A percentile compares a stretch with the other conserved stretches of the same genome.
phyloP scores from a whole-genome alignment of 2,329 filamentous ascomycete genomes.

The Fusarium sp. region DNA sequence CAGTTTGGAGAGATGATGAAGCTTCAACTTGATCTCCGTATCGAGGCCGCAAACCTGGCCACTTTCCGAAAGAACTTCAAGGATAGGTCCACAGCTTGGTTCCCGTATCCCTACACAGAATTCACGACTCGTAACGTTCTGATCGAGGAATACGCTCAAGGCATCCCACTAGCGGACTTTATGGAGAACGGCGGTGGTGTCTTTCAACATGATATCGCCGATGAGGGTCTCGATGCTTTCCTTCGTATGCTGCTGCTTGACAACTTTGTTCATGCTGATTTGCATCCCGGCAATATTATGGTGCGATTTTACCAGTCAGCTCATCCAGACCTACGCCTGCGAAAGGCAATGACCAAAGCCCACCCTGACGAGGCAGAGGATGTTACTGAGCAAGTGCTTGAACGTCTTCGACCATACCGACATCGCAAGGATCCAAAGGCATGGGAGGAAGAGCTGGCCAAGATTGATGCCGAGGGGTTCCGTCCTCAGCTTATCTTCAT shows the following conservation, averaged over 20 bases:
- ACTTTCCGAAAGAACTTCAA: conserved; percentile 93
- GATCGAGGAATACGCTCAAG: conserved; percentile 95
- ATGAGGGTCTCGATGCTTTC: conserved; percentile 95
- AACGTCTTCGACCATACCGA: conserved; percentile 80
- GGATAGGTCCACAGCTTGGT: conserved; percentile 91
- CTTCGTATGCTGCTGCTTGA: conserved; percentile 96
- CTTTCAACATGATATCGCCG: conserved; percentile 93
- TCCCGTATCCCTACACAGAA: conserved; percentile 92
- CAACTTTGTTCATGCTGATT: conserved; percentile 96
- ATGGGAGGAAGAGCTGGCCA: conserved; percentile 80
- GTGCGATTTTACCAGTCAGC: conserved; percentile 94
- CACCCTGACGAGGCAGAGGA: conserved; percentile 69
- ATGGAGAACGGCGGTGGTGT: conserved; percentile 90
- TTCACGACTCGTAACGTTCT: conserved; percentile 93
- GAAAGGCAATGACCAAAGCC: conserved; percentile 48
- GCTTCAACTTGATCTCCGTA: conserved; percentile 93
- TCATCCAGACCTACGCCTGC: conserved; percentile 70
- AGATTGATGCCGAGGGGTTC: conserved; percentile 89
- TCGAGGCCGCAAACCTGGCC: conserved; percentile 90
- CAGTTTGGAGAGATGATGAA: conserved; percentile 99
- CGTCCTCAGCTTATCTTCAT: conserved; percentile 97
- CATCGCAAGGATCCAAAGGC: conserved; percentile 70
- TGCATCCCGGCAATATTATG: conserved; percentile 99
- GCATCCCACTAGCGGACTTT: conserved; percentile 91
- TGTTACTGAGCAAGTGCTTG: conserved; percentile 88